phyloP scores from a whole-genome alignment of 1,284 basidiomycete species.

The Tilletiaria anomala region DNA sequence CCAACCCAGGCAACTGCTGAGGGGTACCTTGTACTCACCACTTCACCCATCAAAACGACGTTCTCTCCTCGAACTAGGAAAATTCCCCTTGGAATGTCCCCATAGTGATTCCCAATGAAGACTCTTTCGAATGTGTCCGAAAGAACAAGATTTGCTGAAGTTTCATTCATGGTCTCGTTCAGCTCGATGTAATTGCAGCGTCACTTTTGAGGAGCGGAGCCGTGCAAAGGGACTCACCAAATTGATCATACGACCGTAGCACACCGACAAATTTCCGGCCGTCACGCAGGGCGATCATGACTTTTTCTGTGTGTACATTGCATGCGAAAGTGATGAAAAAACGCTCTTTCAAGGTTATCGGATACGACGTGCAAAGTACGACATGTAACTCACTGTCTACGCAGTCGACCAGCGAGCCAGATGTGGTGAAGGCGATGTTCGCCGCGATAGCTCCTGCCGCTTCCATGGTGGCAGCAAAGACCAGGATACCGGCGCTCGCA shows the following conservation, averaged over 20 bases:
- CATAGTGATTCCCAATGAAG: slow-evolving; percentile 50
- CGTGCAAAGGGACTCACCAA: slow-evolving; percentile 59
- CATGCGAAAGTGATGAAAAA: background rate
- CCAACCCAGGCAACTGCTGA: background rate
- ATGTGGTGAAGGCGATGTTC: slow-evolving; percentile 38
- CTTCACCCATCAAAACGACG: slow-evolving; percentile 89
- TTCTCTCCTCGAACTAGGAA: slow-evolving; percentile 96
- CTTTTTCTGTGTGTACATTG: slow-evolving; percentile 52
- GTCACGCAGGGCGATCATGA: slow-evolving; percentile 89
- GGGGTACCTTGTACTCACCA: slow-evolving; percentile 50
- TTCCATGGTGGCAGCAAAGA: too few relatives aligned
- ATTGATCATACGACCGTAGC: slow-evolving; percentile 93
- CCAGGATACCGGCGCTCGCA: too few relatives aligned
- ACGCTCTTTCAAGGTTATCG: background rate
- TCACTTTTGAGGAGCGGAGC: too few relatives aligned
- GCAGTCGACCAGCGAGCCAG: slow-evolving; percentile 34
- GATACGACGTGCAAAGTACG: background rate
- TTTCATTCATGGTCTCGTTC: background rate
- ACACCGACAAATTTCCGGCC: slow-evolving; percentile 93
- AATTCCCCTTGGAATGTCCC: slow-evolving; percentile 70
- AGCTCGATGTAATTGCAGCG: too few relatives aligned
- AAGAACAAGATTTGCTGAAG: slow-evolving; percentile 72
- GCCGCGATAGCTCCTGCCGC: slow-evolving; percentile 19
- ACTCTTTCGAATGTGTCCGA: slow-evolving; percentile 55
- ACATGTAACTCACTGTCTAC: slow-evolving; percentile 22